Evolutionary conservation across 805 yeast species (phyloP), one percentile per base, ranked within the genome.

Genomic region (Cyberlindnera mississippiensis): DNA sequence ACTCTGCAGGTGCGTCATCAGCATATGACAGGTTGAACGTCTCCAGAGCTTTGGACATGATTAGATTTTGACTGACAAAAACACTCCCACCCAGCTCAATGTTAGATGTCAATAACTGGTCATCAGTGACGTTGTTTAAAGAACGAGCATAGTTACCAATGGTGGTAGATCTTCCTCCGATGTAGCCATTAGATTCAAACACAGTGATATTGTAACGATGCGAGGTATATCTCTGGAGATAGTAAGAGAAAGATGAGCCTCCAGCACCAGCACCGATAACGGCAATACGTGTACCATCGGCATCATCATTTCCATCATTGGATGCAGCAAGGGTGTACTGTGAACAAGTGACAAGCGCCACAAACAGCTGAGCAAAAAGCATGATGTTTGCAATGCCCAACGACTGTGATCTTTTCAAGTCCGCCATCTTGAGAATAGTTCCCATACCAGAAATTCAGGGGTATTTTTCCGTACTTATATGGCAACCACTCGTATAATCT

Each of bases 191-290:
- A 15, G 52, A 44, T 32, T 74, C 80, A 50, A 62, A 73, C 1
- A 74, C 52, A 0, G 73, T 68, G 36, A 74, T 59, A 36, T 72
- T 60, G 44, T 51, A 68, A 0, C 46, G 44, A 35, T 53, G 46
- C 24, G 59, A 50, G 1, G 71, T 59, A 48, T 53, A 71, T 35
- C 61, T 63, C 29, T 69, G 67, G 13, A 73, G 57, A 43, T 73
- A 62, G 47, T 71, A 67, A 3, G 78, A 71, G n/a, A 71, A 61
- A 3, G 73, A 56, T 1, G 76, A 55, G 1, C 80, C 79, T 9
- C 73, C 76, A 3, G 79, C 69, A 3, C 79, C 80, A 0, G 78
- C 75, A 3, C 80, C 79, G 22, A 71, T 60, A 18, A 72, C 64
- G 2, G 75, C 76, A 13, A 71, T 50, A 6, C 41, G 47, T 2